Conservation (phyloP, 768 basidiomycete species). For the Lentinula sp. region DNA sequence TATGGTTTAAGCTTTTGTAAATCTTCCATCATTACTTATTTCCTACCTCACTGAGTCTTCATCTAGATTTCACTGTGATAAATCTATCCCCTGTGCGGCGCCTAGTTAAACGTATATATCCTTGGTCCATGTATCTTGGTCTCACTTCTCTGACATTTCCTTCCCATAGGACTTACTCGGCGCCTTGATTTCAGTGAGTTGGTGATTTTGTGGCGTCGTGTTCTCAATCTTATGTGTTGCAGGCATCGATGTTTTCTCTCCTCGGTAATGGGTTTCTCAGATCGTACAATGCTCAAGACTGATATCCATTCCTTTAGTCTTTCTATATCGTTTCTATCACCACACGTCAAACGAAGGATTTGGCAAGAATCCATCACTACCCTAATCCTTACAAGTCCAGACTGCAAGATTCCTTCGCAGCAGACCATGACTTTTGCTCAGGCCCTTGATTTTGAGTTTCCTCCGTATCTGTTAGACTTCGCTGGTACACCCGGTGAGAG, state of each 20-base stretch:
- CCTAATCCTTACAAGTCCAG: slow-evolving; percentile 54
- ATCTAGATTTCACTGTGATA: slow-evolving; percentile 59
- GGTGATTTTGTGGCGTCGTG: background rate
- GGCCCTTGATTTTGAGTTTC: slow-evolving; percentile 48
- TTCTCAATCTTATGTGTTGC: background rate
- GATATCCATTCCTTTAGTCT: slow-evolving; percentile 29
- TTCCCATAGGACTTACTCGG: slow-evolving; percentile 41
- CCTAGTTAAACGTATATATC: slow-evolving; percentile 48
- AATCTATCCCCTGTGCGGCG: slow-evolving; percentile 44
- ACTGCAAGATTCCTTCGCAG: slow-evolving; percentile 50
- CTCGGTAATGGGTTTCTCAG: slow-evolving; percentile 35
- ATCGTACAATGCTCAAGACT: background rate
- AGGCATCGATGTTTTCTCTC: slow-evolving; percentile 82
- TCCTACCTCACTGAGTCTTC: slow-evolving; percentile 6
- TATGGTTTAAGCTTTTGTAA: slow-evolving; percentile 65
- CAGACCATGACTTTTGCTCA: slow-evolving; percentile 57
- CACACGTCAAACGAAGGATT: slow-evolving; percentile 63
- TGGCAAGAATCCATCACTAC: slow-evolving; percentile 76
- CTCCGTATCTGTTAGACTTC: slow-evolving; percentile 68
- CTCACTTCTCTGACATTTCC: background rate
- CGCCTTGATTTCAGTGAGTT: slow-evolving; percentile 73
- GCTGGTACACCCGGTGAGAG: slow-evolving; percentile 59
- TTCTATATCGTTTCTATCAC: slow-evolving; percentile 48
- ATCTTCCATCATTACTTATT: background rate
- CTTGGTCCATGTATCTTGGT: background rate